Percentiles rank a stretch among this genome's conserved stretches.
Conservation (phyloP, 345 rosid genomes). For the Bruguiera sexangula region DNA sequence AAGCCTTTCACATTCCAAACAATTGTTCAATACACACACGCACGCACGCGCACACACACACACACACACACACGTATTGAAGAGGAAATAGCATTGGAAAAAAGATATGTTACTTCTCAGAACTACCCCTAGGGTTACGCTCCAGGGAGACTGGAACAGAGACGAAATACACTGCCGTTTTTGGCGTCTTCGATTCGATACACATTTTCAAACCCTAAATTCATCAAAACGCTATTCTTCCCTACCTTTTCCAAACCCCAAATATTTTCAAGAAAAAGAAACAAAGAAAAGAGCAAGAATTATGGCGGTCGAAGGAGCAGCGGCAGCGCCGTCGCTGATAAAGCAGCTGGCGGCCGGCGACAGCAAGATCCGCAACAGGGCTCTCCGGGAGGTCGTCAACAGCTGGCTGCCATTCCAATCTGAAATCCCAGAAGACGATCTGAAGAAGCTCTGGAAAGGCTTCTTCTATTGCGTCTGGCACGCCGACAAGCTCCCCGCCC, state of each 20-base stretch:
- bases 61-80: too few relatives aligned
- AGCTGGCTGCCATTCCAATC: conserved; percentile 74
- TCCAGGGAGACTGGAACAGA: background rate
- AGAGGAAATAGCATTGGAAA: too few relatives aligned
- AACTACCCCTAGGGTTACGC: conserved; percentile 1
- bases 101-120: background rate
- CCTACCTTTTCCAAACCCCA: background rate
- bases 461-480: conserved; percentile 98
- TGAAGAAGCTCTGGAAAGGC: conserved; percentile 94
- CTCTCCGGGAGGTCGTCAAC: conserved; percentile 50
- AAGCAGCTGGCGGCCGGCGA: conserved; percentile 72
- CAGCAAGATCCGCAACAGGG: conserved; percentile 54
- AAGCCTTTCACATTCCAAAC: too few relatives aligned
- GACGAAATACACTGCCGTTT: background rate
- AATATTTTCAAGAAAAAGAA: too few relatives aligned
- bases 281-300: too few relatives aligned
- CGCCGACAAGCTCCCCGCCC: conserved; percentile 70
- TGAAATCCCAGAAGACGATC: conserved; percentile 57
- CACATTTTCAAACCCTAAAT: background rate
- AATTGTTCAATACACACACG: too few relatives aligned
- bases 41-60: too few relatives aligned
- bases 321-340: conserved; percentile 47
- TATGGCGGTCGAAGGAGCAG: background rate
- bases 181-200: background rate
- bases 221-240: background rate